Percentiles rank a stretch among this genome's conserved stretches.
Evolutionary conservation across 1,284 basidiomycete species (phyloP).

Genomic region (Marasmius oreades): DNA sequence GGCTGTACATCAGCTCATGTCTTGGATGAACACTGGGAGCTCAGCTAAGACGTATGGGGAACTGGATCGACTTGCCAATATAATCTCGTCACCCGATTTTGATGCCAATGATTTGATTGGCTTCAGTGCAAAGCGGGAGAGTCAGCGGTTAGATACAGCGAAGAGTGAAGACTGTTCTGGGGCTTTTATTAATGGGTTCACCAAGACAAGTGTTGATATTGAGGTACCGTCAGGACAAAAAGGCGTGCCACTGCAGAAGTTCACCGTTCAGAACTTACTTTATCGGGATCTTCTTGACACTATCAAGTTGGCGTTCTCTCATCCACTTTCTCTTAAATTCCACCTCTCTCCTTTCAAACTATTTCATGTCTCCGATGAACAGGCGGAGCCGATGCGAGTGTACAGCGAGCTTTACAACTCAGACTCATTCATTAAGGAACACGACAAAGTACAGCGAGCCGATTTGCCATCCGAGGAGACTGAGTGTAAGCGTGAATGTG

Average conservation of each 20-base stretch:
- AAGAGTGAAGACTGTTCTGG: neutral
- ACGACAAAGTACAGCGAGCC: neutral
- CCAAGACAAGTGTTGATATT: neutral
- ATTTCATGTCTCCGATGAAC: neutral
- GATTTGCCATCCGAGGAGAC: neutral
- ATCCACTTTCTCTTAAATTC: neutral
- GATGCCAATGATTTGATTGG: conserved; percentile 5
- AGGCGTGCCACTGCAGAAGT: neutral
- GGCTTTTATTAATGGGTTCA: neutral
- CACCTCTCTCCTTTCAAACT: conserved; percentile 1
- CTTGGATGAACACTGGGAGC: conserved; percentile 18
- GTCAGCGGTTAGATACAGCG: neutral
- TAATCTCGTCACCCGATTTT: conserved; percentile 17
- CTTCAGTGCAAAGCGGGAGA: conserved; percentile 14
- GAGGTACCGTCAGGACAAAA: neutral
- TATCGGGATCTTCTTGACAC: neutral
- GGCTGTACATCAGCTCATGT: conserved; percentile 19
- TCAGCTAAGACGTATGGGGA: conserved; percentile 17
- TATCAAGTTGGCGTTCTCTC: neutral
- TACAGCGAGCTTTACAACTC: conserved; percentile 5
- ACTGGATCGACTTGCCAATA: conserved; percentile 12
- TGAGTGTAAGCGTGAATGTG: conserved; percentile 10
- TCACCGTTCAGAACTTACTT: neutral
- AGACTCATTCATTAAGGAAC: conserved; percentile 5
- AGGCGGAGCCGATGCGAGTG: neutral